Conservation (phyloP, 2,329 filamentous ascomycete species). For the Aspergillus japonicus region DNA sequence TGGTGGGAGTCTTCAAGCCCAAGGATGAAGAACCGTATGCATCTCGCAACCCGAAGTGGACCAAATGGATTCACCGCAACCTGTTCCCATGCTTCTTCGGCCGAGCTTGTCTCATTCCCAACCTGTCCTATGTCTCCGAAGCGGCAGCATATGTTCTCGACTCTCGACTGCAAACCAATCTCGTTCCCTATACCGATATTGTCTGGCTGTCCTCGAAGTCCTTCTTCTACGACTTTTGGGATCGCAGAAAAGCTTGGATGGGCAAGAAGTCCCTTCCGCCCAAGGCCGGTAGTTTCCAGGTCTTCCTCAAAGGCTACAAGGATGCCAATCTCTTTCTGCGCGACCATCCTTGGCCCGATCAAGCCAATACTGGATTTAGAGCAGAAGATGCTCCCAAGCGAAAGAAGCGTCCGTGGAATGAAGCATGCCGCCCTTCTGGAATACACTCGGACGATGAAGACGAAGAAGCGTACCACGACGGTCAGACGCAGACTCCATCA, state of each 20-base stretch:
- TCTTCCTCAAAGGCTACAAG: conserved; percentile 95
- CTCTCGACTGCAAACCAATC: conserved; percentile 79
- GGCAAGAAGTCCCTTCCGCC: conserved; percentile 83
- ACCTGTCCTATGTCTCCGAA: conserved; percentile 96
- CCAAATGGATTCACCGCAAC: conserved; percentile 98
- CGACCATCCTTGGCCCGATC: conserved; percentile 96
- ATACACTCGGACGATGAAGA: conserved; percentile 62
- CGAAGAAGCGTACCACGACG: conserved; percentile 51
- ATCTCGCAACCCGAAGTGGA: conserved; percentile 97
- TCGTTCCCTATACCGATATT: conserved; percentile 96
- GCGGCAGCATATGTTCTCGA: conserved; percentile 95
- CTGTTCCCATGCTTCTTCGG: conserved; percentile 97
- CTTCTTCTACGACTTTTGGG: conserved; percentile 98
- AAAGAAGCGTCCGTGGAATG: conserved; percentile 73
- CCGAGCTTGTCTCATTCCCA: conserved; percentile 91
- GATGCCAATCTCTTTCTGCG: conserved; percentile 94
- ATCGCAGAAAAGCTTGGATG: conserved; percentile 80
- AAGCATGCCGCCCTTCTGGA: conserved; percentile 72
- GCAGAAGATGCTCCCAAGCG: conserved; percentile 65
- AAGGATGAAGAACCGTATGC: conserved; percentile 99
- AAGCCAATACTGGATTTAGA: conserved; percentile 68
- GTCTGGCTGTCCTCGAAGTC: conserved; percentile 93
- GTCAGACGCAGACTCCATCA: conserved; percentile 40
- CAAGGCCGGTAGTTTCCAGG: conserved; percentile 94
- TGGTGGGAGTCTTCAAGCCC: conserved; percentile 96